phyloP scores from a whole-genome alignment of 2,329 filamentous ascomycete genomes.

The Nannizzia gypsea region DNA sequence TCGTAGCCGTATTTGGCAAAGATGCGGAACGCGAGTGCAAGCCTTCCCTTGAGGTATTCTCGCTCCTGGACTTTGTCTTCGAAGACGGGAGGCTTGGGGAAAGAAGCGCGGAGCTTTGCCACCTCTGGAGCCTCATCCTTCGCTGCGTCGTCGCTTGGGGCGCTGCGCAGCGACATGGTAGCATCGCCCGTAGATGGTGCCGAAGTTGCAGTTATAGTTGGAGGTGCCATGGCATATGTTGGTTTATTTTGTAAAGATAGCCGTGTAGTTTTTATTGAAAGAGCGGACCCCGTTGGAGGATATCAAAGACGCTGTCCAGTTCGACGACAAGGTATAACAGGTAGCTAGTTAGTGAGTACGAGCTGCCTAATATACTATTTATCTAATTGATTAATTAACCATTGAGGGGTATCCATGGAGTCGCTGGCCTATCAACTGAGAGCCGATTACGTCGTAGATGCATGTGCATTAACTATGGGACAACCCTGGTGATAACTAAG shows the following conservation, averaged over 20 bases:
- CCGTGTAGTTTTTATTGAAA: too few species aligned
- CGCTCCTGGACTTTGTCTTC: slow-evolving; percentile 37
- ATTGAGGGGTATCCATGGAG: neutral
- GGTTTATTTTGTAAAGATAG: neutral
- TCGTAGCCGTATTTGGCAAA: slow-evolving; percentile 48
- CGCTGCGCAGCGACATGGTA: neutral
- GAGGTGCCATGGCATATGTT: slow-evolving; percentile 20
- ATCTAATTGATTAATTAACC: too few species aligned
- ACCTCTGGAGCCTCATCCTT: neutral
- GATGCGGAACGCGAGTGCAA: slow-evolving; percentile 46
- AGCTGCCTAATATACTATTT: too few species aligned
- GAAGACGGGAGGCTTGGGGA: slow-evolving; percentile 28
- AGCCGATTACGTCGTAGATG: neutral
- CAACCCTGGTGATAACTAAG: neutral
- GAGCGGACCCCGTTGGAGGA: too few species aligned
- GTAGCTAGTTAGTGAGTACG: neutral
- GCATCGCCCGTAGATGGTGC: neutral
- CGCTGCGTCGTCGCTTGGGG: neutral
- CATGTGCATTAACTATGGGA: neutral
- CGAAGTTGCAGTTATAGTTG: slow-evolving; percentile 15
- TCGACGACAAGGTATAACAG: neutral
- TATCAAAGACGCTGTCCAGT: neutral
- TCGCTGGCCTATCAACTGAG: neutral
- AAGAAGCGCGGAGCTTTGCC: slow-evolving; percentile 11
- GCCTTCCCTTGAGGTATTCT: slow-evolving; percentile 43